Conservation (phyloP, 129 eudicot genomes). For the Artemisia tridentata region DNA sequence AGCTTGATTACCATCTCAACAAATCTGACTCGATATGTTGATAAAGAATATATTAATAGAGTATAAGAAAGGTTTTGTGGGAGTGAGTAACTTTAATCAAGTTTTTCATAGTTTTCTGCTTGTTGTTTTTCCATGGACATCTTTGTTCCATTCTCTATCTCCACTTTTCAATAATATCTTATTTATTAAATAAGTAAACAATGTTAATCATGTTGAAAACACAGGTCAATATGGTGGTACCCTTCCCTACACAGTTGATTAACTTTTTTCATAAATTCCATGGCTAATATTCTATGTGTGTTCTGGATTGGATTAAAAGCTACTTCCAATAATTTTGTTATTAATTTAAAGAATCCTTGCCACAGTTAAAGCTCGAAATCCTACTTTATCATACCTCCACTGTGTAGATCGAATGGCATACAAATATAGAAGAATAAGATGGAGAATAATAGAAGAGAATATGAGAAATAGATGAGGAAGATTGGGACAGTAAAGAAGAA, state of each 20-base stretch:
- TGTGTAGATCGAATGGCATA: no score
- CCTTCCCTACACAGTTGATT: conserved; percentile 9
- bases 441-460: no score
- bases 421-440: no score
- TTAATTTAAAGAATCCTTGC: background rate
- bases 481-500: no score
- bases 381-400: no score
- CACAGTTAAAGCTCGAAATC: no score
- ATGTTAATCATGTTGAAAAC: background rate
- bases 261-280: background rate
- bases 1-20: conserved; percentile 20
- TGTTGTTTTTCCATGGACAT: conserved; percentile 27
- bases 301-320: conserved; percentile 8
- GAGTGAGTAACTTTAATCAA: conserved; percentile 32
- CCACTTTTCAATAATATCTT: conserved; percentile 14
- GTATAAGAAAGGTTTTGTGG: conserved; percentile 25
- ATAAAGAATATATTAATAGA: conserved; percentile 32
- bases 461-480: no score
- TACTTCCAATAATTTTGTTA: background rate
- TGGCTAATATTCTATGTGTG: background rate
- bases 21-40: conserved; percentile 30
- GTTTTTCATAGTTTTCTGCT: conserved; percentile 17
- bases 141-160: conserved; percentile 21
- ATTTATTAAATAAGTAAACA: background rate
- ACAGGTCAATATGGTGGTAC: conserved; percentile 19